Base-by-base conservation (phyloP, 2,329 filamentous ascomycete genomes). In the Penicillium aurantiogriseum region DNA sequence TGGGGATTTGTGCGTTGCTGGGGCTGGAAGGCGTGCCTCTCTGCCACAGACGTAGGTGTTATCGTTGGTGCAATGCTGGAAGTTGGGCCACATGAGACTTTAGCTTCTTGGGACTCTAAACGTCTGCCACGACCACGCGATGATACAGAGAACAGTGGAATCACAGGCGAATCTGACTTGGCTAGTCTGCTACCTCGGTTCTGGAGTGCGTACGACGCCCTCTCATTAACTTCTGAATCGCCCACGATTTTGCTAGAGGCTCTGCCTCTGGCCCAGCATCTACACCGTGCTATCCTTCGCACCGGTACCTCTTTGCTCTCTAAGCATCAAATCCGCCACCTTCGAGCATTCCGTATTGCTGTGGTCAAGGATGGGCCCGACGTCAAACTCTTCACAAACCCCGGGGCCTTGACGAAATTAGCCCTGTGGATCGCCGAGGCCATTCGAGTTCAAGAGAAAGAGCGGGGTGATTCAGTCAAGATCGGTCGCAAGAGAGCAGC, bases 1-100 rank as follows among this genome's bases (percentile, higher is more conserved):
- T 97, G 93, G 93, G 93, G 94, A 0, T 99, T 97, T 70, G 93
- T 97, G 19, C 85, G 92, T 57, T 96, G 91, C 71, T 99, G 94
- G 94, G 94, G 94, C 11, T 99, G 92, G 92, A 89, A 92, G 71
- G 93, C 92, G 0, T 97, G 93, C 49, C 81, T 97, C 27, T 95
- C 90, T 60, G 94, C 94, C 6, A 90, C 93, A 48, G 94, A 99
- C 71, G 91, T 97, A 0, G 91, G 91, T n/a, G 90, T 96, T 17
- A 87, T 97, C 31, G 84, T 97, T 21, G 92, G 92, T 51, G 92
- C 93, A 17, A 88, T 99, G 47, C 84, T 99, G 1, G 94, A 99
- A 77, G 92, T 97, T 29, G 93, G 94, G 11, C 72, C 73, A 4
- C 69, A 74, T 15, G 69, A 74, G 47, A 64, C 69, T 8, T 65